Evolutionary conservation across 768 basidiomycete species (phyloP).

Genomic region (Calvatia gigantea): DNA sequence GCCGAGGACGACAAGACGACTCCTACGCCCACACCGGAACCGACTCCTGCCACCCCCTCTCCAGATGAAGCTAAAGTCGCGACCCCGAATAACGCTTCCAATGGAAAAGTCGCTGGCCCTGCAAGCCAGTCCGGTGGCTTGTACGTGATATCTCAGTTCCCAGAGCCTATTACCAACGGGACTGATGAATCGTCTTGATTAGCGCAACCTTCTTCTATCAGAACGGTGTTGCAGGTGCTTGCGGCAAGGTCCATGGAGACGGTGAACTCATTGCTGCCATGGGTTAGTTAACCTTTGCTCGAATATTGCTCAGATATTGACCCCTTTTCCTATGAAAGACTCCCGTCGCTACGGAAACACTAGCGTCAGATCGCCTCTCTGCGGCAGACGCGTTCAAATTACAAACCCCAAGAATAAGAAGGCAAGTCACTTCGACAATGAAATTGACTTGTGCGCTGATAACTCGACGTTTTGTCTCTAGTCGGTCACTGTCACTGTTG

Average conservation of each 20-base stretch:
- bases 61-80: constrained; percentile 16
- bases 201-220: constrained; percentile 72
- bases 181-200: constrained; percentile 11
- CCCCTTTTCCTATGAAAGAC: constrained; percentile 32
- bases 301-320: constrained; percentile 5
- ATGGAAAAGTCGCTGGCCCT: constrained; percentile 13
- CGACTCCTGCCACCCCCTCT: constrained; percentile 17
- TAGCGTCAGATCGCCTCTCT: constrained; percentile 47
- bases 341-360: constrained; percentile 46
- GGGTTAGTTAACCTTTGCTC: constrained; percentile 34
- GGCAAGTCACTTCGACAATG: constrained; percentile 20
- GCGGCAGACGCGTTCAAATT: constrained; percentile 64
- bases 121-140: constrained; percentile 37
- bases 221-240: constrained; percentile 73
- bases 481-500: constrained; percentile 61
- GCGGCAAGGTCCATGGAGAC: constrained; percentile 64
- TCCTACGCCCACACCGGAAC: constrained; percentile 17
- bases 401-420: constrained; percentile 58
- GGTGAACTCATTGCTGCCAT: constrained; percentile 58
- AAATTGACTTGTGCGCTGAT: not conserved
- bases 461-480: constrained; percentile 14
- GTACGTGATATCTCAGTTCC: constrained; percentile 34
- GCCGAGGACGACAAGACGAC: constrained; percentile 18
- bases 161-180: not conserved
- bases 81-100: not conserved